Evolutionary conservation across 140 eudicot genomes (phyloP), one percentile per base, ranked within the genome.

Genomic region (Ambrosia hybrid): DNA sequence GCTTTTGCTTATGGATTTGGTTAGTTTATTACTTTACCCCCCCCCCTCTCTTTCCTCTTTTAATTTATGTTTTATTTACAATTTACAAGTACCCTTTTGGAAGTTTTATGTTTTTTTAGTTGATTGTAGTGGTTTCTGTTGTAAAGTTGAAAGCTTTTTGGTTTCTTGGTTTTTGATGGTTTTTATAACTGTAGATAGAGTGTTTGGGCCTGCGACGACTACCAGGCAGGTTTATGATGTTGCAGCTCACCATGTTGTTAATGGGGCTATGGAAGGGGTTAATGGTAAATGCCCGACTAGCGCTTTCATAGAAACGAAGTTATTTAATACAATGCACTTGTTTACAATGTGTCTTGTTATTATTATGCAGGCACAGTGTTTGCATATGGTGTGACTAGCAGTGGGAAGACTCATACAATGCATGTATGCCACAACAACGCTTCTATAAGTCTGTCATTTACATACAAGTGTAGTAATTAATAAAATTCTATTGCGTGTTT

Each of bases 331-430:
- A 36, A 3, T 46, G 30, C 43, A 30, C 12, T 15, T 72, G 67
- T 63, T 69, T 52, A 73, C 70, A 37, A 16, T 57, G 38, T 17
- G 65, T 53, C 41, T 69, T 56, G 46, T 51, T 59, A 37, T 78
- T 48, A 53, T 78, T 71, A 58, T 83, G 82, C 83, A 91, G 97
- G 96, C 68, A 91, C 97, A 10, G 90, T 91, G 58, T 91, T 91
- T 80, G 97, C 97, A 4, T 91, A 91, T 86, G 97, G 97, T 70
- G 97, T 91, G 73, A 91, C 97, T 72, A 88, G 97, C 89, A 91
- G 97, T 52, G 97, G 97, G 84, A 91, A 91, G 88, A 91, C 97
- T 65, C 97, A 91, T 65, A 91, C 97, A 13, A 91, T 91, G 97
- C 97, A 91, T 83, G 97, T 88, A 86, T 82, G 89, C 41, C 67